phyloP scores from a whole-genome alignment of 352 stramenopile genomes.

The Phytophthora multivora region DNA sequence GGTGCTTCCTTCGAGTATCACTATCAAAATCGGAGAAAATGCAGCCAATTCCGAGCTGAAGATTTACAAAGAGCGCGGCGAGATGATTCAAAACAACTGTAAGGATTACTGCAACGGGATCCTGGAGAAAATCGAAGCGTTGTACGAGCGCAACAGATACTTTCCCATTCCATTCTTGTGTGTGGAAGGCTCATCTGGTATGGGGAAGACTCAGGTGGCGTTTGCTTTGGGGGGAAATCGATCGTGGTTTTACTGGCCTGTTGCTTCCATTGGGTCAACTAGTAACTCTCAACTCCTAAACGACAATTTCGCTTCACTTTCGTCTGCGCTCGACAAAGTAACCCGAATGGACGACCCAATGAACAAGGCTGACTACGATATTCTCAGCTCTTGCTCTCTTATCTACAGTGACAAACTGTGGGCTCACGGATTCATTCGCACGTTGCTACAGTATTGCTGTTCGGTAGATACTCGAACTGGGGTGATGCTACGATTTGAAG shows the following conservation, averaged over 20 bases:
- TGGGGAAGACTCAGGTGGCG: constrained; percentile 10
- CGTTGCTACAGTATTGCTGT: constrained; percentile 2
- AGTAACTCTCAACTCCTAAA: neutral
- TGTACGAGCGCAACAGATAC: neutral
- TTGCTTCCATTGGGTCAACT: neutral
- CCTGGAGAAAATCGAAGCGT: constrained; percentile 1
- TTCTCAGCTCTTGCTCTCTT: neutral
- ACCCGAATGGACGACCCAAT: neutral
- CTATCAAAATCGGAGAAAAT: neutral
- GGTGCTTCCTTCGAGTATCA: neutral
- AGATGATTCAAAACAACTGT: neutral
- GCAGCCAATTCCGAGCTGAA: neutral
- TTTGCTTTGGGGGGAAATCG: constrained; percentile 6
- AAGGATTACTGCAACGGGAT: neutral
- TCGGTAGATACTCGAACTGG: neutral
- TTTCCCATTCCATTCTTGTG: constrained; percentile 11
- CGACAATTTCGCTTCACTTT: constrained; percentile 1
- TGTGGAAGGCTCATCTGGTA: constrained; percentile 9
- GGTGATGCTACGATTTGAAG: constrained; percentile 10
- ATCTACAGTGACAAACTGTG: neutral
- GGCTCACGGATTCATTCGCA: constrained; percentile 14
- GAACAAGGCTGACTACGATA: neutral
- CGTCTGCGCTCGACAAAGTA: neutral
- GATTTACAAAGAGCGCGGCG: neutral
- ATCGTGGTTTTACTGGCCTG: constrained; percentile 13